A percentile compares a stretch with the other conserved stretches of the same genome.
Conservation (phyloP, 129 eudicot genomes). For the Centrapalus pauciflorus region DNA sequence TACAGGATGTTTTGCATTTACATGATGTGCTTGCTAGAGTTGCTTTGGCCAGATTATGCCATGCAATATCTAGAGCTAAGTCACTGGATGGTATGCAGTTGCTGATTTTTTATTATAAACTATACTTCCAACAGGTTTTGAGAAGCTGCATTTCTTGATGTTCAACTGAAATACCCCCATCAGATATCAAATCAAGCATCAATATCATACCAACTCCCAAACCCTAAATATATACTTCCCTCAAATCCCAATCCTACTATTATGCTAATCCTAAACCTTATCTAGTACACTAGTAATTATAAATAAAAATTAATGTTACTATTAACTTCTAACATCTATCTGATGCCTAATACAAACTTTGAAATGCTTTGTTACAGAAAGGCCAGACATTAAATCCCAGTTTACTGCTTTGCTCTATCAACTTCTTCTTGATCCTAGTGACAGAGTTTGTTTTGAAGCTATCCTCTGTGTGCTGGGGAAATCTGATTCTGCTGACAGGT, state of each 20-base stretch:
- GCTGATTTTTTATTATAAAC: slow-evolving; percentile 6
- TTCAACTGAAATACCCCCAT: too few relatives aligned
- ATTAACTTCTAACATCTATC: too few relatives aligned
- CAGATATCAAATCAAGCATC: too few relatives aligned
- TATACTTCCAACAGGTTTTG: too few relatives aligned
- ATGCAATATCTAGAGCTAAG: slow-evolving; percentile 85
- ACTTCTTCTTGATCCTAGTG: slow-evolving; percentile 98
- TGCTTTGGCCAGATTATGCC: slow-evolving; percentile 92
- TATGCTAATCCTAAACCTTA: too few relatives aligned
- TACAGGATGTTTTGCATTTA: slow-evolving; percentile 88
- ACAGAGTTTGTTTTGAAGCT: slow-evolving; percentile 98
- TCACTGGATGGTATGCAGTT: slow-evolving; percentile 74
- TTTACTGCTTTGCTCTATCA: slow-evolving; percentile 90
- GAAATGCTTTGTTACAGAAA: slow-evolving; percentile 48
- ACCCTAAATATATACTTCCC: too few relatives aligned
- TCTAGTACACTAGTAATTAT: too few relatives aligned
- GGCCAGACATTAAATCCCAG: slow-evolving; percentile 80
- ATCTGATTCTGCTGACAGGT: slow-evolving; percentile 87
- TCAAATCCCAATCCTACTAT: too few relatives aligned
- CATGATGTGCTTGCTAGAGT: slow-evolving; percentile 99
- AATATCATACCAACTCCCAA: too few relatives aligned
- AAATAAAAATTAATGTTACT: too few relatives aligned
- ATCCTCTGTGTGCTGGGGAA: slow-evolving; percentile 88
- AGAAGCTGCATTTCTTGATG: too few relatives aligned
- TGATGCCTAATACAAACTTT: too few relatives aligned